These are phyloP conservation scores for Fragaria nilgerrensis DNA, from an alignment of 306 rosid genomes.

Conservation along the genomic window DNA sequence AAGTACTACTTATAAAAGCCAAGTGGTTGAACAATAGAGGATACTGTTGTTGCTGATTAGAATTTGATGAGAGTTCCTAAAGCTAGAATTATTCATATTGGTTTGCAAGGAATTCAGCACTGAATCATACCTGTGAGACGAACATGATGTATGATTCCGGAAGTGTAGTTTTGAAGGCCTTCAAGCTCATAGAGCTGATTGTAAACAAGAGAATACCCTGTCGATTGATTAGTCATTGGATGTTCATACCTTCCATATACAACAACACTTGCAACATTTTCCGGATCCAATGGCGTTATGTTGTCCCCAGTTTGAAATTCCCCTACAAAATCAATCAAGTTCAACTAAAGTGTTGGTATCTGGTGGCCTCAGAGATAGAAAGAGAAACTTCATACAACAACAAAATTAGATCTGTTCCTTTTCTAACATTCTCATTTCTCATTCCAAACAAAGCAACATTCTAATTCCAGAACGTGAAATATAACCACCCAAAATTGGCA, in stretches of 20 bases:
- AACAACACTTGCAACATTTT: slow-evolving; percentile 58
- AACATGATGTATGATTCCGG: slow-evolving; percentile 94
- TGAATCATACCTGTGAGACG: slow-evolving; percentile 59
- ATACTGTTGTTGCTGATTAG: neutral
- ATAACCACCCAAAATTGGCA: slow-evolving; percentile 2
- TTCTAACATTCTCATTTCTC: neutral
- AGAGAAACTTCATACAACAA: neutral
- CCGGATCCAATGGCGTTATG: slow-evolving; percentile 61
- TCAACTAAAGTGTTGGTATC: neutral
- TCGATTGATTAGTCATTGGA: slow-evolving; percentile 35
- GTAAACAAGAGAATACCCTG: slow-evolving; percentile 69
- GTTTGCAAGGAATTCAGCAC: neutral
- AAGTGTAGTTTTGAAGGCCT: slow-evolving; percentile 89
- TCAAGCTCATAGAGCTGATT: slow-evolving; percentile 83
- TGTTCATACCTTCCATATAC: slow-evolving; percentile 49
- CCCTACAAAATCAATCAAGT: slow-evolving; percentile 42
- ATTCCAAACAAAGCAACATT: neutral
- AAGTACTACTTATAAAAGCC: neutral
- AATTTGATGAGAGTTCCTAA: neutral
- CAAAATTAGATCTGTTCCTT: neutral
- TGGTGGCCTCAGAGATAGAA: neutral
- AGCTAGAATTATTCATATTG: neutral
- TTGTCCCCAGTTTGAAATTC: slow-evolving; percentile 80
- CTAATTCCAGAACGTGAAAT: neutral
- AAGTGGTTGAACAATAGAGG: neutral